Evolutionary conservation across 495 filamentous ascomycete genomes (phyloP), one percentile per base, ranked within the genome.

Genomic region (Xylaria grammica): DNA sequence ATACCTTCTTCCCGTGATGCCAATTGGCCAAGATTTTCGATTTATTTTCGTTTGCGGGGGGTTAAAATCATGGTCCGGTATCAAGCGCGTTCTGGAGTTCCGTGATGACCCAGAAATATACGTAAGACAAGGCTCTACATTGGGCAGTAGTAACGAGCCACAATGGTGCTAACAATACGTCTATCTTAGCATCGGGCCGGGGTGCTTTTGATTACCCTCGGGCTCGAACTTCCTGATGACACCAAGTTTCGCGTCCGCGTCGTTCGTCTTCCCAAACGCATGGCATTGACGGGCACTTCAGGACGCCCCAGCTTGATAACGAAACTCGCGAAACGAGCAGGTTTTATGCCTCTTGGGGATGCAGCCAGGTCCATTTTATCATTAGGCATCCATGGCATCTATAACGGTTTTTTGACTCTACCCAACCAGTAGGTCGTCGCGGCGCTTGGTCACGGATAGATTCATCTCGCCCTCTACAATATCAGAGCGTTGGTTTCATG

Each of bases 21-120:
- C 65, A 2, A 55, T 68, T 10, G 66, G 69, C 4, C 75, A 72
- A 50, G 76, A 73, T 34, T 83, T 88, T 60, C 76, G 79, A 10
- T 86, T 85, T 62, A 70, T 85, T 2, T 84, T 84, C 68, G 74
- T 79, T 53, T 84, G 82, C 62, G 83, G 84, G 20, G 75, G 67
- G 7, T 68, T 68, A 0, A 76, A 79, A 11, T 82, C 85, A 62
- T 75, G 78, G 67, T 78, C 85, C 48, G 76, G 83, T 68, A 68
- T 60, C 0, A 82, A 79, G 69, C 46, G 67, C 3, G 63, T 86
- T 34, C 76, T 74, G 65, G 78, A 84, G 63, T 61, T 79, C 64
- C 56, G 65, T 9, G 75, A 82, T 22, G 76, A 77, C 17, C 72
- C 84, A 38, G 75, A 69, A 6, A 75, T 83, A 22, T 77, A 84